These are phyloP conservation scores for Cladosporium oxysporum DNA, from an alignment of 2,329 filamentous ascomycete genomes.

Conservation along the genomic window DNA sequence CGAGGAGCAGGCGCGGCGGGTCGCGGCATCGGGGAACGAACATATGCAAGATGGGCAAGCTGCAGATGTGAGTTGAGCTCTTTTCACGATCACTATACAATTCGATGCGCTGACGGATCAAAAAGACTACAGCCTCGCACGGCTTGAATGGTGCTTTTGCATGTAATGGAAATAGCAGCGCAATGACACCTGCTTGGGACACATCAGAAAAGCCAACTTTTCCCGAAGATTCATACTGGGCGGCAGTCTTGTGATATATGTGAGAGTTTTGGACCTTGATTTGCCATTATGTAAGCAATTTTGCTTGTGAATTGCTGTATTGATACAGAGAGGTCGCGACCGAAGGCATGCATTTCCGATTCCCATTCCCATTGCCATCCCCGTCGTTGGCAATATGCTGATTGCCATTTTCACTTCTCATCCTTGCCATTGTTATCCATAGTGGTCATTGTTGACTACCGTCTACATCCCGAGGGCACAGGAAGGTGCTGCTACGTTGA, in stretches of 20 bases:
- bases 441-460: neutral
- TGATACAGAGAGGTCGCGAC: neutral
- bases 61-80: neutral
- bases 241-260: neutral
- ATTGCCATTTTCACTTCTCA: too few species aligned
- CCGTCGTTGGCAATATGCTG: too few species aligned
- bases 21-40: neutral
- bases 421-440: neutral
- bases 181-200: conserved; percentile 10
- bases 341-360: too few species aligned
- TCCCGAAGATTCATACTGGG: conserved; percentile 7
- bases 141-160: too few species aligned
- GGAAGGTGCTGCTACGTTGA: neutral
- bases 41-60: neutral
- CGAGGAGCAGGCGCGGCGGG: conserved; percentile 24
- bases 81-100: neutral
- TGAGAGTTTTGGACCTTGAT: neutral
- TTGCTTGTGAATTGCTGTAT: neutral
- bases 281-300: neutral
- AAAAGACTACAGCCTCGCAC: neutral
- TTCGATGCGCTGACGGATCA: neutral
- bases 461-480: neutral
- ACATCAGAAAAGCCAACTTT: neutral
- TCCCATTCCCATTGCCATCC: too few species aligned
- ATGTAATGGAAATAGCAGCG: neutral